Conservation (phyloP, 2,329 filamentous ascomycete genomes). For the Aureobasidium sp. region DNA sequence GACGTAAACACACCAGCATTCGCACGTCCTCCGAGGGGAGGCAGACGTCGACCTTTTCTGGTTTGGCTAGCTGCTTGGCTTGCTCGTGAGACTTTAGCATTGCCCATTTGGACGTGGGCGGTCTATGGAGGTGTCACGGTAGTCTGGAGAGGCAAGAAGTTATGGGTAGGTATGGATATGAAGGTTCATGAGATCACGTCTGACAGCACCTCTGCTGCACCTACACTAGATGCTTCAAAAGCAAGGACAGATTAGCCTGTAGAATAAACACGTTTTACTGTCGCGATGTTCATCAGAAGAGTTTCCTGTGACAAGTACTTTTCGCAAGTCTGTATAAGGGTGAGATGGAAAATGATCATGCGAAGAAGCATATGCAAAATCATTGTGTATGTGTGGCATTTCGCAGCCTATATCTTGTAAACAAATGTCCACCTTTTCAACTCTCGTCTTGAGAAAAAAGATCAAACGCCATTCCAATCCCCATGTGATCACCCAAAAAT, state of each 20-base stretch:
- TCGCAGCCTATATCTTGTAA: not conserved
- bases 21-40: conserved; percentile 46
- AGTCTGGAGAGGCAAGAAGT: conserved; percentile 75
- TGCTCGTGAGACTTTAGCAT: conserved; percentile 70
- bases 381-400: not conserved
- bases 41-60: conserved; percentile 49
- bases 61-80: conserved; percentile 81
- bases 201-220: not conserved
- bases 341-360: not conserved
- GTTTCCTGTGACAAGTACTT: no score
- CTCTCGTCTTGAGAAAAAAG: not conserved
- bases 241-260: not conserved
- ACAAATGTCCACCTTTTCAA: not conserved
- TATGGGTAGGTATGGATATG: conserved; percentile 78
- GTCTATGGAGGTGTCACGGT: conserved; percentile 84
- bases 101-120: conserved; percentile 87
- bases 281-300: no score
- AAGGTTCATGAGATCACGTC: conserved; percentile 53
- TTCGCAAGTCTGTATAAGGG: not conserved
- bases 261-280: not conserved
- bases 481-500: not conserved
- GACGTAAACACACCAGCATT: conserved; percentile 71
- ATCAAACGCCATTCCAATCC: not conserved
- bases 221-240: not conserved
- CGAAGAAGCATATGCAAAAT: not conserved